Evolutionary conservation across 2,329 filamentous ascomycete species (phyloP).

Genomic region (Aaosphaeria arxii): DNA sequence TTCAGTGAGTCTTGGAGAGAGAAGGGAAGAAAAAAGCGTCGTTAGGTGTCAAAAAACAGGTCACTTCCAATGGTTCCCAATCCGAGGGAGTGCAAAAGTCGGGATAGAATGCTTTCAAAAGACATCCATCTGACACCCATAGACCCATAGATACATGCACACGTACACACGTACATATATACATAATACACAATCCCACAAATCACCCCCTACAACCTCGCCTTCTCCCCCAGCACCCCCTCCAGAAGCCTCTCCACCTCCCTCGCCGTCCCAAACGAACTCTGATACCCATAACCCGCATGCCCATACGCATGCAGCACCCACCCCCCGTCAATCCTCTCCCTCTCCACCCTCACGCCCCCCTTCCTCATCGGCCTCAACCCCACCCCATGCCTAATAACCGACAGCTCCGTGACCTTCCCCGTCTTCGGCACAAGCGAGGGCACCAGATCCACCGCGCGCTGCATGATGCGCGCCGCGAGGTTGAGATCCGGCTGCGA

Average conservation of each 20-base stretch:
- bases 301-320: slow-evolving; percentile 84
- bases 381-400: slow-evolving; percentile 80
- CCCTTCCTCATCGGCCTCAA: slow-evolving; percentile 71
- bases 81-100: no score
- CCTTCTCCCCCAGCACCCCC: slow-evolving; percentile 17
- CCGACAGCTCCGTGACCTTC: slow-evolving; percentile 67
- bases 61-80: no score
- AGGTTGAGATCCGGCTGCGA: slow-evolving; percentile 73
- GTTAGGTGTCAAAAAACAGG: no score
- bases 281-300: slow-evolving; percentile 71
- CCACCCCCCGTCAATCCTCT: slow-evolving; percentile 56
- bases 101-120: no score
- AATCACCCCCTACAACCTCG: slow-evolving; percentile 9
- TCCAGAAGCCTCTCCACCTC: slow-evolving; percentile 40
- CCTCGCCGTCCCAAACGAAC: slow-evolving; percentile 42
- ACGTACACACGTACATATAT: no score
- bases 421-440: slow-evolving; percentile 56
- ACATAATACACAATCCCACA: no score
- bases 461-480: slow-evolving; percentile 80
- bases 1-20: no score
- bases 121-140: no score
- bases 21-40: no score
- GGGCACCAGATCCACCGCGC: slow-evolving; percentile 65
- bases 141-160: no score
- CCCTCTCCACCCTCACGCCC: slow-evolving; percentile 73